These are phyloP conservation scores for Cyclotella sp. DNA, from an alignment of 108 stramenopile genomes.

Conservation along the genomic window DNA sequence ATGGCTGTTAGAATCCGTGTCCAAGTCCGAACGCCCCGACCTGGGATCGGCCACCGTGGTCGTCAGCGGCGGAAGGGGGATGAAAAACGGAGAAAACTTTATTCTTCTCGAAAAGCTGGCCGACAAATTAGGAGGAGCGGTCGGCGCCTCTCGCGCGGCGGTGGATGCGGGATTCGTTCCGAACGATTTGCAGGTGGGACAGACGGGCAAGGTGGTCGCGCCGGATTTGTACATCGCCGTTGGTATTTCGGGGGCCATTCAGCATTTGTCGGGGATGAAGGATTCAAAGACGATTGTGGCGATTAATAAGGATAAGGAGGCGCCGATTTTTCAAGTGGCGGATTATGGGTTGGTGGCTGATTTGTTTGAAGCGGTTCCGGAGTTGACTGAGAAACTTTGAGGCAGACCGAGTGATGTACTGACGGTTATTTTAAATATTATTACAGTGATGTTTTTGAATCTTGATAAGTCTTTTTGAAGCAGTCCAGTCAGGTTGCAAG, in stretches of 20 bases:
- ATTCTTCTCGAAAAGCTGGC: conserved; percentile 93
- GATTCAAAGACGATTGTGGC: conserved; percentile 99
- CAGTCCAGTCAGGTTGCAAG: too few relatives aligned
- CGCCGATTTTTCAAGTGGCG: conserved; percentile 98
- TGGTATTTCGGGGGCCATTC: conserved; percentile 99
- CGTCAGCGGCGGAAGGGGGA: conserved; percentile 96
- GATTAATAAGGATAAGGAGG: conserved; percentile 99
- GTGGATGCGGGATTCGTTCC: conserved; percentile 99
- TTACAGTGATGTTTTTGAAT: too few relatives aligned
- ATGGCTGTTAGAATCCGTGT: conserved; percentile 75
- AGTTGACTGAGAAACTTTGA: conserved; percentile 89
- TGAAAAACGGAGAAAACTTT: conserved; percentile 97
- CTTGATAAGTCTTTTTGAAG: too few relatives aligned
- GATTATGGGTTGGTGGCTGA: conserved; percentile 98
- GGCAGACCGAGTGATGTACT: too few relatives aligned
- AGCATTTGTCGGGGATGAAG: conserved; percentile 99
- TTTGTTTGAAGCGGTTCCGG: conserved; percentile 97
- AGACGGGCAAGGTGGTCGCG: conserved; percentile 98
- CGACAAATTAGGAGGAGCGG: conserved; percentile 96
- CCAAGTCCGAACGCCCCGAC: conserved; percentile 94
- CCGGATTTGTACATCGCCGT: conserved; percentile 95
- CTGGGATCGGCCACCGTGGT: conserved; percentile 92
- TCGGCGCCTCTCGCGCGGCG: conserved; percentile 94
- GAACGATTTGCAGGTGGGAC: conserved; percentile 99
- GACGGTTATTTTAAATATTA: too few relatives aligned